Evolutionary conservation across 1,284 basidiomycete genomes (phyloP).

Genomic region (Fomes fomentarius): DNA sequence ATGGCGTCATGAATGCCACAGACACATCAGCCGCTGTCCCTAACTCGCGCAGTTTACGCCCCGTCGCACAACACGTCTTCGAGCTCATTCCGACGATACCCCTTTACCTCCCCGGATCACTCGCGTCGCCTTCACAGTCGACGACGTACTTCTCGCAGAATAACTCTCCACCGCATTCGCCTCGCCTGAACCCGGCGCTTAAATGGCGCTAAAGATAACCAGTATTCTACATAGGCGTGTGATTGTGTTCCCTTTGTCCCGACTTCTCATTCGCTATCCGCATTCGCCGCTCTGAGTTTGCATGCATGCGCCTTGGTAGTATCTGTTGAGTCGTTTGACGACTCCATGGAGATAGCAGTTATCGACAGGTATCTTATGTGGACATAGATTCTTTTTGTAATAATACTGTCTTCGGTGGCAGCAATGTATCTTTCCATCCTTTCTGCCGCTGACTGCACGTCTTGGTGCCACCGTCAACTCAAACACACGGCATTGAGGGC

Average conservation of each 20-base stretch:
- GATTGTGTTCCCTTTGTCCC: no score
- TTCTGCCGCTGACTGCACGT: no score
- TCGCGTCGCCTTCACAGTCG: constrained; percentile 65
- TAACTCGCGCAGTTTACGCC: constrained; percentile 35
- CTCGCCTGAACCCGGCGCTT: constrained; percentile 40
- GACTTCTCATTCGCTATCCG: no score
- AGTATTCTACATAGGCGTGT: no score
- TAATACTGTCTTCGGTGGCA: constrained; percentile 1
- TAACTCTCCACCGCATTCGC: constrained; percentile 59
- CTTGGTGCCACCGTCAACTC: no score
- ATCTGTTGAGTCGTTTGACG: background rate
- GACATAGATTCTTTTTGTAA: constrained; percentile 18
- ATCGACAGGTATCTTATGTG: constrained; percentile 16
- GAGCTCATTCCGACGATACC: constrained; percentile 81
- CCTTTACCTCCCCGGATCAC: constrained; percentile 60
- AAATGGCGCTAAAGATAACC: constrained; percentile 31
- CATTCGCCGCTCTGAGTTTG: no score
- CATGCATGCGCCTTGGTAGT: no score
- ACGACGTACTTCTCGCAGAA: constrained; percentile 64
- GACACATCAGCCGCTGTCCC: constrained; percentile 46
- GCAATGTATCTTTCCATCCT: background rate
- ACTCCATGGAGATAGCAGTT: background rate
- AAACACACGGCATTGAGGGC: no score
- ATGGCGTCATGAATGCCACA: constrained; percentile 71
- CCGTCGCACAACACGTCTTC: constrained; percentile 75